Evolutionary conservation across 1,139 yeast genomes (phyloP), one percentile per base, ranked within the genome.

Genomic region (Sporopachydermia cereana): DNA sequence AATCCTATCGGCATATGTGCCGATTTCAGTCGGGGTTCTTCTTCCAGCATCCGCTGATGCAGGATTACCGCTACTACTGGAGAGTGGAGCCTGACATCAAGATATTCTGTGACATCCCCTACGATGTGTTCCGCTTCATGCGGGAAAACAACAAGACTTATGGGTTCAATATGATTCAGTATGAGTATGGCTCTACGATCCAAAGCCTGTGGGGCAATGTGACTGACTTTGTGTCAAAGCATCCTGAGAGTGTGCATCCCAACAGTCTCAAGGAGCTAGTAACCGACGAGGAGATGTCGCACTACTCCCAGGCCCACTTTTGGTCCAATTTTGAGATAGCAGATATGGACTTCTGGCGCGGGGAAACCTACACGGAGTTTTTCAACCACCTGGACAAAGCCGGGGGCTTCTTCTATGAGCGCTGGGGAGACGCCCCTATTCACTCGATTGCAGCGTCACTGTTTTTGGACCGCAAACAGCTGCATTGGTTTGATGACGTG

Each of bases 361-460:
- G 76, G 9, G 69, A 74, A 41, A 77, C 79, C 1, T 88, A 88
- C 61, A 61, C 69, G 16, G 72, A 71, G 41, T 88, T 78, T 62
- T 88, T 88, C 56, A 76, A 84, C 18, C 64, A 71, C 53, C 69
- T 88, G 54, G 96, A 88, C 60, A 57, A 68, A 49, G 71, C 80
- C 1, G 96, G 96, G 36, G 94, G 94, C 2, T 88, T 88, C 66
- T 88, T 84, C 66, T 88, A 88, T 61, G 96, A 88, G 61, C 71
- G 96, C 59, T 88, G 96, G 96, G 96, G 96, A 27, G 96, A 88
- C 62, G 96, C 96, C 0, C 96, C 96, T 3, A 77, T 86, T 22
- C 96, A 86, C 63, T 79, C 95, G 2, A 75, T 86, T 70, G 89
- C 91, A 1, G 93, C 86, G 1, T 70, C 94, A 0, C 67, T 83